Evolutionary conservation across 148 eudicot genomes (phyloP).

Genomic region (Diospyros kaki): DNA sequence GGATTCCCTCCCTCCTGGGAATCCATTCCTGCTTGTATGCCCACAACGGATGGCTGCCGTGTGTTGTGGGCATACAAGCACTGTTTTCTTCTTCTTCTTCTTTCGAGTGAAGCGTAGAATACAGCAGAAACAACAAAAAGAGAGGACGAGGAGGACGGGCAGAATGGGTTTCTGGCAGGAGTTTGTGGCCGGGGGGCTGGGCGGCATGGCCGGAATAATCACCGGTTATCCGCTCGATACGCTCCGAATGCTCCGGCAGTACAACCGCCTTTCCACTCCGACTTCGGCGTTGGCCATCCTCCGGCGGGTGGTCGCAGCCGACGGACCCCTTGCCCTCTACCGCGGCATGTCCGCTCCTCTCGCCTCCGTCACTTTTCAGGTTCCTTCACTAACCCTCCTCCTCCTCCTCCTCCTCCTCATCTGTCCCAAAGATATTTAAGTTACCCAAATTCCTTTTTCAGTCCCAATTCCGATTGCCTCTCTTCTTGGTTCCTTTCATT

Average conservation of each 20-base stretch:
- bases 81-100: no score
- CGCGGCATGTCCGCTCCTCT: constrained; percentile 94
- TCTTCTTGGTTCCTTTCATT: no score
- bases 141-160: no score
- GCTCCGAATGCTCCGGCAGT: constrained; percentile 70
- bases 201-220: constrained; percentile 74
- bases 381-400: constrained; percentile 7
- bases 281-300: constrained; percentile 60
- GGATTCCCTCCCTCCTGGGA: no score
- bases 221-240: constrained; percentile 92
- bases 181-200: constrained; percentile 91
- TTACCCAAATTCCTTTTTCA: no score
- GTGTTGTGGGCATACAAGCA: no score
- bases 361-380: constrained; percentile 92
- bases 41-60: no score
- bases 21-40: no score
- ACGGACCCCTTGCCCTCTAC: constrained; percentile 64
- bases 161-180: constrained; percentile 96
- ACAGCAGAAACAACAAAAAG: no score
- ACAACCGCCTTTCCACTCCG: constrained; percentile 22
- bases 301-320: constrained; percentile 39
- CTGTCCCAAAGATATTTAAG: no score
- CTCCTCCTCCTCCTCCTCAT: not conserved
- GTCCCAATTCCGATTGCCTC: no score
- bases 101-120: no score